Conservation (phyloP, 2,329 filamentous ascomycete species). For the Pseudocercospora vitis region DNA sequence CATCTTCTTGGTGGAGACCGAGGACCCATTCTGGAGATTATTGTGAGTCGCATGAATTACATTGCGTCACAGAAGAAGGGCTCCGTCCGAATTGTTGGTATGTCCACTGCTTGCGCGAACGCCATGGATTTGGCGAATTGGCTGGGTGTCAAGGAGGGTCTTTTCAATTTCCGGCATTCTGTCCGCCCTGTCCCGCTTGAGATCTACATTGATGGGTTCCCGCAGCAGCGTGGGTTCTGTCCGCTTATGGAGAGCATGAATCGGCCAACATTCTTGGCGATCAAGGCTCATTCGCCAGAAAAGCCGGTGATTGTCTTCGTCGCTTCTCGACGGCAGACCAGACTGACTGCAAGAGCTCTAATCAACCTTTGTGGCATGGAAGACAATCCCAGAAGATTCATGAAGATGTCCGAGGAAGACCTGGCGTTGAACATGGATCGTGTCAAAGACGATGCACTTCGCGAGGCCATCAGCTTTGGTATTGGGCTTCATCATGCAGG, state of each 20-base stretch:
- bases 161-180: constrained; percentile 97
- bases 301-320: constrained; percentile 99
- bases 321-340: constrained; percentile 89
- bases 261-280: constrained; percentile 89
- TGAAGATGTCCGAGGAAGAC: constrained; percentile 93
- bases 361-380: constrained; percentile 99
- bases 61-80: constrained; percentile 92
- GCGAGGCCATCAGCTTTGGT: constrained; percentile 93
- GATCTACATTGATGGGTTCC: constrained; percentile 96
- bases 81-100: constrained; percentile 86
- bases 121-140: constrained; percentile 92
- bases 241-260: constrained; percentile 99
- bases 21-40: constrained; percentile 97
- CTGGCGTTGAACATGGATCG: constrained; percentile 81
- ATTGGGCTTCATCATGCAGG: constrained; percentile 97
- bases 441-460: constrained; percentile 89
- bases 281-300: constrained; percentile 92
- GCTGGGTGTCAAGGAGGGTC: constrained; percentile 89
- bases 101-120: constrained; percentile 98
- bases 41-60: constrained; percentile 92
- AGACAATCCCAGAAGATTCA: constrained; percentile 89
- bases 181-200: constrained; percentile 94
- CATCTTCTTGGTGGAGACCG: constrained; percentile 95
- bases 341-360: constrained; percentile 89
- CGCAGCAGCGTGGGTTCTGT: constrained; percentile 91